Evolutionary conservation across 441 rosid genomes (phyloP), one percentile per base, ranked within the genome.

Genomic region (Pelargonium citronellum): DNA sequence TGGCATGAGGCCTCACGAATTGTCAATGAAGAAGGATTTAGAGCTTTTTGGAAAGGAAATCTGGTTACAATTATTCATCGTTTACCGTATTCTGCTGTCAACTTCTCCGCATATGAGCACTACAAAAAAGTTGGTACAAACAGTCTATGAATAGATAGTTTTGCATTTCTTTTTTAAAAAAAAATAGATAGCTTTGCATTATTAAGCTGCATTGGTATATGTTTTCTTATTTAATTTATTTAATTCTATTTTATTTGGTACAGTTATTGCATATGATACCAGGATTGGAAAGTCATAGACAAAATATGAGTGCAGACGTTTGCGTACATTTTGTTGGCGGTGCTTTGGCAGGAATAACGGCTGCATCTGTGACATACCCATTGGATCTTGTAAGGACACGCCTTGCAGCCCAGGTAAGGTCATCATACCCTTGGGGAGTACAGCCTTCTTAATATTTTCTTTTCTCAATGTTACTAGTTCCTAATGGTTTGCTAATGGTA

Each of bases 351-450:
- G 98, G 98, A 81, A 83, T 93, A 72, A 93, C 96, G 37, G 98
- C 98, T 74, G 97, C 97, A 46, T 85, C 96, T 69, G 87, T 86
- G 67, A 89, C 97, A 58, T 91, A 93, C 80, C 98, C 98, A 13
- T 78, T 93, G 83, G 98, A 93, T 83, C 97, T 93, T 78, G 91
- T 91, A 69, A 84, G 98, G 81, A 93, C 98, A 53, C 98, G 98
- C 12, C 96, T 93, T 66, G 94, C 98, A 24, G 96, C 96, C 55
- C 97, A 91, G 96, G 97, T 90, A 75, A 61, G 77, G 30, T 51
- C 6, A 17, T 12, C 30, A 9, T 71, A 30, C 46, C 60, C 49
- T 73, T 51, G 22, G 24, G 43, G 22, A 27, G 57, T 39, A 5
- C 41, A 5, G 16, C 7, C 24, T 19, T 16, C 17, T 66, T 30